phyloP scores from a whole-genome alignment of 1,284 basidiomycete species.

The Cryptococcus jaspeensis region DNA sequence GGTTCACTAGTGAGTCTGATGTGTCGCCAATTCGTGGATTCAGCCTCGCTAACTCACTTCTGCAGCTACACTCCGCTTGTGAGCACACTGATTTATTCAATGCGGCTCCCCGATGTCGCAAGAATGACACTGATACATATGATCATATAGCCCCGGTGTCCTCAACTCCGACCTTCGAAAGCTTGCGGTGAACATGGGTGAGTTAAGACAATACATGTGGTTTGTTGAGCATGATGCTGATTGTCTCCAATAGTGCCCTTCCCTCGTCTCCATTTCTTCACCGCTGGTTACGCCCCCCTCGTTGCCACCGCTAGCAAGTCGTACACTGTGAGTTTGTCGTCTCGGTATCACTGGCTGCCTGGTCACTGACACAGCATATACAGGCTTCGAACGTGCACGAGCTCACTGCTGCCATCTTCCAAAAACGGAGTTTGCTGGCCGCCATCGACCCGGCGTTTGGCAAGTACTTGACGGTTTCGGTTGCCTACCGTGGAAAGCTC shows the following conservation, averaged over 20 bases:
- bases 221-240: constrained; percentile 1
- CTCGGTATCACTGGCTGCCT: background rate
- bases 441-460: constrained; percentile 42
- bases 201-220: background rate
- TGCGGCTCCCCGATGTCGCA: no score
- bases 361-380: background rate
- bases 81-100: background rate
- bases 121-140: constrained; percentile 1
- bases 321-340: constrained; percentile 55
- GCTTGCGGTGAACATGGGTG: constrained; percentile 78
- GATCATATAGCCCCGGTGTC: constrained; percentile 71
- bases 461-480: constrained; percentile 49
- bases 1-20: constrained; percentile 40
- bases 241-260: constrained; percentile 64
- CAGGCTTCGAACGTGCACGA: constrained; percentile 38
- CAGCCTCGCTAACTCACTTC: constrained; percentile 11
- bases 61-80: constrained; percentile 43
- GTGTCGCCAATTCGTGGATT: background rate
- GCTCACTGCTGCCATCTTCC: constrained; percentile 43
- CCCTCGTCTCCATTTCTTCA: constrained; percentile 89
- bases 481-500: constrained; percentile 46
- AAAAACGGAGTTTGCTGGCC: constrained; percentile 38
- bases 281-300: constrained; percentile 83
- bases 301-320: constrained; percentile 62
- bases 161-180: constrained; percentile 92